Percentiles rank a stretch among this genome's conserved stretches.
These are phyloP conservation scores for Starmera amethionina DNA, from an alignment of 805 yeast species.

Conservation along the genomic window DNA sequence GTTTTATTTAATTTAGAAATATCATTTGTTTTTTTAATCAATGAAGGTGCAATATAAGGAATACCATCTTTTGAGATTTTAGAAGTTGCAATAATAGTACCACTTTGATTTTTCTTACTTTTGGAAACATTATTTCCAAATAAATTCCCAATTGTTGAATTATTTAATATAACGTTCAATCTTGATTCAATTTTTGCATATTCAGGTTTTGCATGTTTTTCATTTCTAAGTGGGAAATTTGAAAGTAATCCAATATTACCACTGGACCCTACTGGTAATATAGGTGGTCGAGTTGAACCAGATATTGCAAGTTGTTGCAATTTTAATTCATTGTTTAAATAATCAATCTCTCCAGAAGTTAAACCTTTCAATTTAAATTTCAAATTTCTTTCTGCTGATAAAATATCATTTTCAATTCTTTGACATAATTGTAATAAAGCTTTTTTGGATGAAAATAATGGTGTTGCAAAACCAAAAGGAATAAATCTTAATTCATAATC, in stretches of 20 bases:
- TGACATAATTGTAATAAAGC: constrained; percentile 5
- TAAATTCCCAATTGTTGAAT: constrained; percentile 1
- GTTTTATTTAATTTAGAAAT: constrained; percentile 22
- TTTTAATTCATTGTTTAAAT: constrained; percentile 10
- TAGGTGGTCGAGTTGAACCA: neutral
- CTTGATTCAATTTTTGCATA: constrained; percentile 10
- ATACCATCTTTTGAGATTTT: constrained; percentile 24
- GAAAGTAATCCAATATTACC: neutral
- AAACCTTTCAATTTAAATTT: constrained; percentile 9
- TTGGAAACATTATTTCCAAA: neutral
- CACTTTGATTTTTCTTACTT: constrained; percentile 12
- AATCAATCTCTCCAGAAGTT: constrained; percentile 6
- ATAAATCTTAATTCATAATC: constrained; percentile 29
- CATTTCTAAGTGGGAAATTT: constrained; percentile 17
- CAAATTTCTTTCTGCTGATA: constrained; percentile 10
- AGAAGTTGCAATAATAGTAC: constrained; percentile 21
- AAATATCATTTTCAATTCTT: constrained; percentile 7
- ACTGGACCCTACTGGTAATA: too few species aligned
- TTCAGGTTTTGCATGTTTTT: constrained; percentile 8
- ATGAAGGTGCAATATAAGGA: constrained; percentile 28
- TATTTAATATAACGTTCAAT: constrained; percentile 2
- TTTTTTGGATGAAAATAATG: constrained; percentile 9
- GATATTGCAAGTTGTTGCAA: constrained; percentile 6
- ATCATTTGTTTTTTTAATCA: constrained; percentile 26
- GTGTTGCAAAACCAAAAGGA: constrained; percentile 27